Base-by-base conservation (phyloP, 805 yeast species). In the Monosporozyma yasuniensis region DNA sequence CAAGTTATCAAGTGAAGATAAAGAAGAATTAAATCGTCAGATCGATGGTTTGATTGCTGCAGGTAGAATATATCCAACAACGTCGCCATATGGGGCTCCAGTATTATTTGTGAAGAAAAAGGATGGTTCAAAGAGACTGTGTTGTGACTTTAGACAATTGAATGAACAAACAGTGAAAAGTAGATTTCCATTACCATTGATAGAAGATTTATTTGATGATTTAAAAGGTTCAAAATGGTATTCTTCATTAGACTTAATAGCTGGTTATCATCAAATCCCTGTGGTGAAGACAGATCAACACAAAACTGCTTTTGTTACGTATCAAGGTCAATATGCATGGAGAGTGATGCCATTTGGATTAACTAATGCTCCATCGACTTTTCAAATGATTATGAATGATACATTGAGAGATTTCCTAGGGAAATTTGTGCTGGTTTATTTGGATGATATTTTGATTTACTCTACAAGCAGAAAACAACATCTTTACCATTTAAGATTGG, bases 231-330 rank as follows among this genome's bases (percentile, higher is more conserved):
- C 47, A 12, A 22, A 4, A 48, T 50, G 9, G n/a, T 32, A 7
- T 42, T 14, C 51, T 3, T 35, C 49, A 6, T 39, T 52, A 23
- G 55, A 50, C 42, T 23, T 55, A 16, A 47, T 44, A 27, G 19
- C 47, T 32, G 52, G 55, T 12, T 54, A 55, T 27, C 55, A 56
- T 39, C 58, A 55, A 41, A 51, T 52, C 8, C 53, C 54, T 11
- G 47, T 54, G 44, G 47, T 42, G 21, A 8, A 32, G 14, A 30
- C 44, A 19, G 55, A 51, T 19, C 37, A 16, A 10, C 44, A 22
- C 25, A 48, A 48, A 41, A 48, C 50, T 12, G 44, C 44, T 4
- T 35, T 48, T 38, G 22, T 37, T 4, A 44, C 42, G 11, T 44
- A 18, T 14, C 14, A 35, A 4, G 42, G 48, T 9, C 41, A 49